Percentiles rank a stretch among this genome's conserved stretches.
Conservation (phyloP, 2,329 filamentous ascomycete genomes). For the Elsinoe fawcettii region DNA sequence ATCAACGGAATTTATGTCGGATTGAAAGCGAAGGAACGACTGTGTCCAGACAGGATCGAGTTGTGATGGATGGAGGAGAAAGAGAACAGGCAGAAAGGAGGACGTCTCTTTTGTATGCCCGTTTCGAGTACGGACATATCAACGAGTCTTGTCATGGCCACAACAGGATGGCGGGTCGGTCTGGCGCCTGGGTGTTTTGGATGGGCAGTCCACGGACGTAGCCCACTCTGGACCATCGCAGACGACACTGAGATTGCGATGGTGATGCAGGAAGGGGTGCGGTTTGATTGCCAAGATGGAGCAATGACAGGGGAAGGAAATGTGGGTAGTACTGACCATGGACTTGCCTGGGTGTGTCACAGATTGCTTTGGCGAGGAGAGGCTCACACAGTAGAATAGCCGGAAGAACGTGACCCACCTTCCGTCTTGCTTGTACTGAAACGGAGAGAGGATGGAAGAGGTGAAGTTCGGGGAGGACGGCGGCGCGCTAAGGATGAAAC, state of each 20-base stretch:
- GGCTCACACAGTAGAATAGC: not conserved
- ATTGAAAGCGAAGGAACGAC: conserved; percentile 9
- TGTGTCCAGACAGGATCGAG: conserved; percentile 7
- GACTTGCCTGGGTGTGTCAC: not conserved
- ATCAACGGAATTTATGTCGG: conserved; percentile 12
- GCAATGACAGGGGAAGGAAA: conserved; percentile 12
- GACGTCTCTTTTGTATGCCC: conserved; percentile 8
- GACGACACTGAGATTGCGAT: conserved; percentile 6
- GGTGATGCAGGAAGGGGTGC: not conserved
- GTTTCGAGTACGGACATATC: conserved; percentile 7
- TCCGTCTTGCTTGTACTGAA: conserved; percentile 6
- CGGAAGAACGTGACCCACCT: conserved; percentile 8
- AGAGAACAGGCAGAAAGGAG: conserved; percentile 12
- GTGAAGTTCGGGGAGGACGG: not conserved
- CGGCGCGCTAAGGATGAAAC: conserved; percentile 9
- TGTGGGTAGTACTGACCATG: not conserved
- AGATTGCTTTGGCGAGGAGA: not conserved
- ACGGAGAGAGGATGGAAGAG: conserved; percentile 7
- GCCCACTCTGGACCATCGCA: not conserved
- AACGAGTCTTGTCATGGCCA: conserved; percentile 4
- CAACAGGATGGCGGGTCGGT: conserved; percentile 16
- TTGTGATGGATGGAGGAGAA: conserved; percentile 10
- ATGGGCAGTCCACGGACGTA: not conserved
- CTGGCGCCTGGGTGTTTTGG: conserved; percentile 17
- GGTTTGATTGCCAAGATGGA: conserved; percentile 14